Percentiles rank a stretch among this genome's conserved stretches.
These are phyloP conservation scores for Baorangia bicolor DNA, from an alignment of 768 basidiomycete genomes.

Conservation along the genomic window DNA sequence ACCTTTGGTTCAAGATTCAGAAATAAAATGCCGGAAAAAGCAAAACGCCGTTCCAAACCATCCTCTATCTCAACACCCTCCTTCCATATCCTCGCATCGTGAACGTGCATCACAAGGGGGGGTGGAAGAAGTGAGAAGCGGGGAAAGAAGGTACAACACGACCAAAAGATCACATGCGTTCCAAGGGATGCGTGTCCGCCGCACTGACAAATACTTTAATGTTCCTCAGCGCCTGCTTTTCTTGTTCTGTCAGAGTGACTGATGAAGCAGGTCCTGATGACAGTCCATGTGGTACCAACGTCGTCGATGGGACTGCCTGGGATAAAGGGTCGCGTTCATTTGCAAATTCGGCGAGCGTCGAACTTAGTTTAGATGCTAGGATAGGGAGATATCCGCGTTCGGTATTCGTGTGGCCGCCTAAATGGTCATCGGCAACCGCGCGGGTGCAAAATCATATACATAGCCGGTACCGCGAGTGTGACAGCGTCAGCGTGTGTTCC, in stretches of 20 bases:
- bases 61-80: not conserved
- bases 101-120: not conserved
- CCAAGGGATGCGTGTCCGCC: slow-evolving; percentile 72
- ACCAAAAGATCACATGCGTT: slow-evolving; percentile 50
- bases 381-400: slow-evolving; percentile 89
- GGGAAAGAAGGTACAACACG: not conserved
- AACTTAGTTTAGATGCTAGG: slow-evolving; percentile 66
- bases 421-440: slow-evolving; percentile 20
- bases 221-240: slow-evolving; percentile 25
- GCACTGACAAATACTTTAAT: slow-evolving; percentile 70
- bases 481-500: slow-evolving; percentile 6
- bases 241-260: slow-evolving; percentile 32
- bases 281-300: slow-evolving; percentile 27
- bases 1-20: not conserved
- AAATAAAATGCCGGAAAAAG: slow-evolving; percentile 1
- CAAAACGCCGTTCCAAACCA: not conserved
- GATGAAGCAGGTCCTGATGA: slow-evolving; percentile 16
- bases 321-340: slow-evolving; percentile 16
- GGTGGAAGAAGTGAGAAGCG: not conserved
- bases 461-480: slow-evolving; percentile 16
- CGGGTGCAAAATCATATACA: slow-evolving; percentile 8
- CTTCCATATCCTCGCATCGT: slow-evolving; percentile 2
- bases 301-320: slow-evolving; percentile 18
- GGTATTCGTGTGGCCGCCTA: slow-evolving; percentile 91
- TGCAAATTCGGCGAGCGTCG: slow-evolving; percentile 38